These are phyloP conservation scores for Diaporthe sp. DNA, from an alignment of 2,329 filamentous ascomycete genomes.

Conservation along the genomic window DNA sequence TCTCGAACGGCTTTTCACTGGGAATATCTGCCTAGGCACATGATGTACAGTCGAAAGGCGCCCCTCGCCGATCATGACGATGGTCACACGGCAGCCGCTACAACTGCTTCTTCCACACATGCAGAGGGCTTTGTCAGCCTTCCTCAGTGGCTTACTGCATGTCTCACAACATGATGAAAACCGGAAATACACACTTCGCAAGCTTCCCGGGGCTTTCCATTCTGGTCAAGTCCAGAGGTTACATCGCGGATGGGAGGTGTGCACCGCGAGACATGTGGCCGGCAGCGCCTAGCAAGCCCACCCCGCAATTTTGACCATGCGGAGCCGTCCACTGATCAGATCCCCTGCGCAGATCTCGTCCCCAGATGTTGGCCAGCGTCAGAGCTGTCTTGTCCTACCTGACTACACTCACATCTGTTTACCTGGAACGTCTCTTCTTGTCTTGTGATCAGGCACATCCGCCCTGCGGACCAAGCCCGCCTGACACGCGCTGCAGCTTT, in stretches of 20 bases:
- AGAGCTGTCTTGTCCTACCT: background rate
- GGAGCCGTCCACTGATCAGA: slow-evolving; percentile 33
- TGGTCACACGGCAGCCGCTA: slow-evolving; percentile 13
- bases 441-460: background rate
- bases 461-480: slow-evolving; percentile 2
- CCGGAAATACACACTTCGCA: slow-evolving; percentile 1
- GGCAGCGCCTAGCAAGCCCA: background rate
- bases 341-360: slow-evolving; percentile 16
- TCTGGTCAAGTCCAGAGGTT: background rate
- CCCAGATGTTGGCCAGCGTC: background rate
- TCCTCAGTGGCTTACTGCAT: background rate
- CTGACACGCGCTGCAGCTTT: background rate
- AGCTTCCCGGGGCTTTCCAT: background rate
- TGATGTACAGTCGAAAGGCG: background rate
- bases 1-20: background rate
- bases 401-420: background rate
- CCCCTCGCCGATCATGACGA: slow-evolving; percentile 1
- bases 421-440: slow-evolving; percentile 1
- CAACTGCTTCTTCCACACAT: background rate
- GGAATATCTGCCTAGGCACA: background rate
- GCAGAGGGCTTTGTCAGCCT: background rate
- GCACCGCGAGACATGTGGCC: slow-evolving; percentile 22
- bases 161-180: slow-evolving; percentile 23
- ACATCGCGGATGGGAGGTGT: slow-evolving; percentile 22
- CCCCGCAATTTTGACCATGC: slow-evolving; percentile 35